A percentile compares a stretch with the other conserved stretches of the same genome.
phyloP scores from a whole-genome alignment of 176 grass and related monocot genomes.

The Musa itinerans region DNA sequence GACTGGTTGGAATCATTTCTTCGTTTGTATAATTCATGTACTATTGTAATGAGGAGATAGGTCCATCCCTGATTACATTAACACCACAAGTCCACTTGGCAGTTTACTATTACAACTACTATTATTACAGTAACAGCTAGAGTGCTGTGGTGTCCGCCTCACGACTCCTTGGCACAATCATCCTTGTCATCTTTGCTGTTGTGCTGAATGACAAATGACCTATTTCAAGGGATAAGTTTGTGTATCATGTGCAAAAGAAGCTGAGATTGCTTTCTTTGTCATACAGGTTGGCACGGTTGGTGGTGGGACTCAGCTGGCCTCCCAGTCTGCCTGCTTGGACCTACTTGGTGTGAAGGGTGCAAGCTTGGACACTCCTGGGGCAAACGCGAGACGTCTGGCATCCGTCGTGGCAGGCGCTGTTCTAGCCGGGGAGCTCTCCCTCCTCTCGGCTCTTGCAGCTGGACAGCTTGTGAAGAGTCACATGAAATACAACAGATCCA shows the following conservation, averaged over 20 bases:
- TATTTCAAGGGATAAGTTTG: no score
- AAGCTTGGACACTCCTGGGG: constrained; percentile 53
- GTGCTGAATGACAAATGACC: no score
- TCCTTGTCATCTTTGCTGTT: background rate
- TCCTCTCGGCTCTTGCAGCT: constrained; percentile 67
- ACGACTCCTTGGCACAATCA: no score
- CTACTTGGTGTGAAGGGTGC: constrained; percentile 76
- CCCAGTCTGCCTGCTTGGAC: constrained; percentile 77
- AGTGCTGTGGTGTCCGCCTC: no score
- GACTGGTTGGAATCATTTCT: no score
- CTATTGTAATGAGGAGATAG: no score
- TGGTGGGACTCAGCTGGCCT: constrained; percentile 76
- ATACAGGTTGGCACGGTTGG: constrained; percentile 90
- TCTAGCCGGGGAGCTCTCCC: constrained; percentile 85
- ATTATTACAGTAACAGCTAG: no score
- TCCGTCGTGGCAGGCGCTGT: constrained; percentile 77
- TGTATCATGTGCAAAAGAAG: background rate
- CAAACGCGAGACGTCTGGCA: constrained; percentile 73
- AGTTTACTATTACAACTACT: no score
- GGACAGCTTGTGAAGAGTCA: constrained; percentile 93
- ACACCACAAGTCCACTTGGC: no score
- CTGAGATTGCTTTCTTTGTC: background rate
- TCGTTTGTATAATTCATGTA: no score
- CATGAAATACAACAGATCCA: constrained; percentile 95
- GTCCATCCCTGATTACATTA: no score